Base-by-base conservation (phyloP, 1,284 basidiomycete species). In the Pseudozyma thailandica region DNA sequence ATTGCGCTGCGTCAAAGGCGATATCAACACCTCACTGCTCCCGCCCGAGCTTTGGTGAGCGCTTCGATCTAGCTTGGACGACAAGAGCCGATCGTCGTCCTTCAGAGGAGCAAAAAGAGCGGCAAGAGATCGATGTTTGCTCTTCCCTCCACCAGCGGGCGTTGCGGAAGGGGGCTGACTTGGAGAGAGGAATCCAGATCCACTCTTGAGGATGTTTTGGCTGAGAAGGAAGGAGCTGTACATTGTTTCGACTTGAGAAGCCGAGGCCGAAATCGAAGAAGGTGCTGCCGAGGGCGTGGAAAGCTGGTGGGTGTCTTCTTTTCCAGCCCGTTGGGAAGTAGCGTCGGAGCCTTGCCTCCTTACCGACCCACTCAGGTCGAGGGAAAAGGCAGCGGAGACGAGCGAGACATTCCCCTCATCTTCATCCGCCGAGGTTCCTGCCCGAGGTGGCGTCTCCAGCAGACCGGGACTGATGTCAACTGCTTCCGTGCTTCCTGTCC, bases 191-290 rank as follows among this genome's bases (percentile, higher is more conserved):
- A 55, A 70, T 0, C 66, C 66, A 1, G 42, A 46, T 3, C 66
- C 66, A n/a, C 33, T 38, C 41, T 50, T 50, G 35, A 25, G 25
- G 20, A 70, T 46, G 28, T 64, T 55, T 16, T 70, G 66, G 27
- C 48, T 49, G 44, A 61, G 57, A 2, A 71, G 43, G 54, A 65
- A 65, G 12, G 68, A 61, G 21, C 52, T 42, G 30, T 71, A 71
- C 57, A 71, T 65, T 5, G 47, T 48, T 23, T 71, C 68, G 5
- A 71, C 57, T 26, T 61, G 61, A 3, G 45, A 47, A 3, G 57
- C 33, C 12, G 57, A 57, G 2, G 62, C 56, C 1, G 45, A 28
- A 28, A 48, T 53, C 27, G 48, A 44, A 5, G 33, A 28, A 10
- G 23, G 16, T 6, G 18, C 31, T 3, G 23, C 18, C n/a, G 37